phyloP scores from a whole-genome alignment of 23 red algal species.

The Gracilariopsis chorda region DNA sequence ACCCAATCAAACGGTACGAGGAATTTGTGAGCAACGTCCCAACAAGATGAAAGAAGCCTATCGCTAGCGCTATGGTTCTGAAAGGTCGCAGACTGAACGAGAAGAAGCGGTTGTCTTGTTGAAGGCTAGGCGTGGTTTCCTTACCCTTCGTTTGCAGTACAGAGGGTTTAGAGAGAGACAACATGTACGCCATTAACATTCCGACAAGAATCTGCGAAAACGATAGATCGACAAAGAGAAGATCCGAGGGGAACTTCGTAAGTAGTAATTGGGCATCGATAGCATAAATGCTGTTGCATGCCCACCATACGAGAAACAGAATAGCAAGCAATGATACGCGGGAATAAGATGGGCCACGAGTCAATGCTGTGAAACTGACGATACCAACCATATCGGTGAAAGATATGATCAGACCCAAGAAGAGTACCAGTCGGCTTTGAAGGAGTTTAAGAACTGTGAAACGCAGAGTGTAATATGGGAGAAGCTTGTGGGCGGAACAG shows the following conservation, averaged over 20 bases:
- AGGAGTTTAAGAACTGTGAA: too few species aligned
- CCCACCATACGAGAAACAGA: neutral
- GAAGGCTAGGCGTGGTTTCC: neutral
- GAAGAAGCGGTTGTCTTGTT: too few species aligned
- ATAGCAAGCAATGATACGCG: too few species aligned
- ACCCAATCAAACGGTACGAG: constrained; percentile 8
- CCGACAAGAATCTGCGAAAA: constrained; percentile 6
- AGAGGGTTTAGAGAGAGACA: neutral
- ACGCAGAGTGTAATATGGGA: too few species aligned
- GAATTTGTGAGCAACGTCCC: constrained; percentile 17
- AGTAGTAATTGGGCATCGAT: constrained; percentile 21
- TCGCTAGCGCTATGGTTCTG: neutral
- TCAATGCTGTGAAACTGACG: too few species aligned
- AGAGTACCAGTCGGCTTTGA: too few species aligned
- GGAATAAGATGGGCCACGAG: too few species aligned
- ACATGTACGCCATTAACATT: neutral
- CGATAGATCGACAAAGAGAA: neutral
- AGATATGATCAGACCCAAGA: too few species aligned
- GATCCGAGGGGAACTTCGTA: neutral
- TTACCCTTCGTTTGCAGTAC: neutral
- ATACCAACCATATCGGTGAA: too few species aligned
- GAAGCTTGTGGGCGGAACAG: too few species aligned
- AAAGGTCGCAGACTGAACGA: neutral
- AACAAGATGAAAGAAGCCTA: constrained; percentile 16
- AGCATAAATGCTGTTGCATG: constrained; percentile 5